Evolutionary conservation across 2,329 filamentous ascomycete genomes (phyloP).

Genomic region (Epichloe gansuensis): DNA sequence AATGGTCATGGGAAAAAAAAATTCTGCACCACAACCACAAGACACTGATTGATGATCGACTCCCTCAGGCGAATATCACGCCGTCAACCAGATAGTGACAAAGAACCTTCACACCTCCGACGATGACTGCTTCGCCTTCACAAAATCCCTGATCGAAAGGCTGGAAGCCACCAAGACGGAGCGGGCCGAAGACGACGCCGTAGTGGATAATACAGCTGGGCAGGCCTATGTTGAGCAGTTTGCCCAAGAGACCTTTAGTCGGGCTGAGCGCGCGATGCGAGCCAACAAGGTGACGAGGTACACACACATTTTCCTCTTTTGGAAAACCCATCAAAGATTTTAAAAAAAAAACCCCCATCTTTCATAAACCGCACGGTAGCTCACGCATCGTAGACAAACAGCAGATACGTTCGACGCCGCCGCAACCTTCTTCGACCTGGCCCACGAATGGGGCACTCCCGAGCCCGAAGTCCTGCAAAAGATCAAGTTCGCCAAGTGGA

Average conservation of each 20-base stretch:
- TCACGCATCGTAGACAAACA: slow-evolving; percentile 52
- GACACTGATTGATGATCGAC: slow-evolving; percentile 2
- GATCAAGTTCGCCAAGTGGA: slow-evolving; percentile 95
- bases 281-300: slow-evolving; percentile 76
- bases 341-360: too few relatives aligned
- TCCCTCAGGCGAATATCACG: slow-evolving; percentile 68
- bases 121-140: slow-evolving; percentile 69
- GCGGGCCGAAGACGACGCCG: slow-evolving; percentile 66
- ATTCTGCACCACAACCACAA: background rate
- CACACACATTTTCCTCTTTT: background rate
- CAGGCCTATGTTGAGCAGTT: slow-evolving; percentile 94
- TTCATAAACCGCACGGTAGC: background rate
- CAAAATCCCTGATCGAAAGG: slow-evolving; percentile 77
- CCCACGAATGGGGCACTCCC: slow-evolving; percentile 68
- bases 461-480: slow-evolving; percentile 71
- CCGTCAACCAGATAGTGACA: slow-evolving; percentile 80
- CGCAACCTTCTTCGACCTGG: slow-evolving; percentile 80
- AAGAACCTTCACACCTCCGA: slow-evolving; percentile 68
- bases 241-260: slow-evolving; percentile 73
- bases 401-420: slow-evolving; percentile 90
- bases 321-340: background rate
- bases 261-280: slow-evolving; percentile 70
- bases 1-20: background rate
- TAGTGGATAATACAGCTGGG: slow-evolving; percentile 73
- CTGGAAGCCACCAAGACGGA: slow-evolving; percentile 54